phyloP scores from a whole-genome alignment of 2,329 filamentous ascomycete species.

The Aspergillus terreus region DNA sequence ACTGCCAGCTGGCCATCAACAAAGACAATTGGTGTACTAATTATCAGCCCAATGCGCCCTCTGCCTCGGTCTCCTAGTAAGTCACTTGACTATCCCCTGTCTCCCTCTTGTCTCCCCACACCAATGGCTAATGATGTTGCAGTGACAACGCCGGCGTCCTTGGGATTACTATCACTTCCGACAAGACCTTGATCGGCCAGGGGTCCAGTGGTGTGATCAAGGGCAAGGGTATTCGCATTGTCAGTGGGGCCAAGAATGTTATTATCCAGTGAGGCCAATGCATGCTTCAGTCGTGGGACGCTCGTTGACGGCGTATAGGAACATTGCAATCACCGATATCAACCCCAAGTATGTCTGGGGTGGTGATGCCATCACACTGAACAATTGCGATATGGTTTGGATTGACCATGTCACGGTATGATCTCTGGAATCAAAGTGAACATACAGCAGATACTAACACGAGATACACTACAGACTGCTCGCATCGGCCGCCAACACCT shows the following conservation, averaged over 20 bases:
- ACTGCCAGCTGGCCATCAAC: slow-evolving; percentile 60
- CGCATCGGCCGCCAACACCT: slow-evolving; percentile 59
- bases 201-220: slow-evolving; percentile 54
- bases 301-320: slow-evolving; percentile 21
- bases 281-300: background rate
- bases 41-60: slow-evolving; percentile 53
- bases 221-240: slow-evolving; percentile 54
- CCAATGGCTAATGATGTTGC: background rate
- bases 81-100: slow-evolving; percentile 1
- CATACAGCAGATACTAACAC: too few species aligned
- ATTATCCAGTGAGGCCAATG: slow-evolving; percentile 48
- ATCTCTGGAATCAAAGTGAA: background rate
- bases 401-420: slow-evolving; percentile 37
- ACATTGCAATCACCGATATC: slow-evolving; percentile 53
- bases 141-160: slow-evolving; percentile 50
- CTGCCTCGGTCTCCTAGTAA: slow-evolving; percentile 38
- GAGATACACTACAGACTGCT: slow-evolving; percentile 39
- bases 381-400: slow-evolving; percentile 43
- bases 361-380: slow-evolving; percentile 55
- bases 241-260: slow-evolving; percentile 49
- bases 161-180: slow-evolving; percentile 52
- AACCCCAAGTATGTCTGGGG: slow-evolving; percentile 60
- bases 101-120: background rate
- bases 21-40: slow-evolving; percentile 58
- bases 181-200: slow-evolving; percentile 57